These are phyloP conservation scores for Bipolaris bicolor DNA, from an alignment of 2,329 filamentous ascomycete genomes.

Conservation along the genomic window DNA sequence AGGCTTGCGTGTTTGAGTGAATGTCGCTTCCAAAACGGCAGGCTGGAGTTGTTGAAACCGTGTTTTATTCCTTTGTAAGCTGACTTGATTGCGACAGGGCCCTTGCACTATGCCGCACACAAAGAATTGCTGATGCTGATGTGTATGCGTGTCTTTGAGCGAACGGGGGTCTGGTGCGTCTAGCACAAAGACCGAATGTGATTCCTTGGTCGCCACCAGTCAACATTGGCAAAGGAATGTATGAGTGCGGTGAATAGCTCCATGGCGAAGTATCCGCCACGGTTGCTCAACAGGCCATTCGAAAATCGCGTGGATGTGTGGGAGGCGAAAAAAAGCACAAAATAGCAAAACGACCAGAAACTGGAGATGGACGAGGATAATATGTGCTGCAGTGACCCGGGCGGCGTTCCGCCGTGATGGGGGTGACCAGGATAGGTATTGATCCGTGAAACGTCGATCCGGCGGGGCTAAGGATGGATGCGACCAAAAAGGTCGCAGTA, in stretches of 20 bases:
- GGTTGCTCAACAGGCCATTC: constrained; percentile 32
- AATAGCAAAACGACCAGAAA: constrained; percentile 18
- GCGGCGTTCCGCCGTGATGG: constrained; percentile 20
- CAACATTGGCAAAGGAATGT: constrained; percentile 31
- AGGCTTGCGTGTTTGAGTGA: constrained; percentile 12
- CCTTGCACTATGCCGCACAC: constrained; percentile 1
- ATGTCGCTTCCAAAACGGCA: background rate
- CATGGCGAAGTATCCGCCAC: constrained; percentile 38
- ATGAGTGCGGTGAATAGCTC: constrained; percentile 27
- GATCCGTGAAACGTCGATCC: constrained; percentile 39
- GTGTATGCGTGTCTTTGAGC: constrained; percentile 4
- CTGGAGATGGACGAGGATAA: constrained; percentile 23
- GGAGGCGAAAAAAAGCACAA: constrained; percentile 7
- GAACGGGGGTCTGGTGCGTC: constrained; percentile 5
- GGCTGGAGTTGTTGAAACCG: constrained; percentile 1
- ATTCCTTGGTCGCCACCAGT: constrained; percentile 29
- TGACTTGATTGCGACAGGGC: background rate
- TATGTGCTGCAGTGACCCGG: constrained; percentile 25
- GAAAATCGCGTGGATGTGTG: background rate
- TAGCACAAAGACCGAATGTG: constrained; percentile 13
- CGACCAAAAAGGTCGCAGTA: constrained; percentile 39
- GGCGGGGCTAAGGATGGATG: constrained; percentile 35
- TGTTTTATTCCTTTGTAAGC: constrained; percentile 6
- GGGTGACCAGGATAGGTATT: constrained; percentile 23
- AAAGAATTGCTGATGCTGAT: background rate